Conservation (phyloP, 2,329 filamentous ascomycete genomes). For the Ceratocystis albifundus region DNA sequence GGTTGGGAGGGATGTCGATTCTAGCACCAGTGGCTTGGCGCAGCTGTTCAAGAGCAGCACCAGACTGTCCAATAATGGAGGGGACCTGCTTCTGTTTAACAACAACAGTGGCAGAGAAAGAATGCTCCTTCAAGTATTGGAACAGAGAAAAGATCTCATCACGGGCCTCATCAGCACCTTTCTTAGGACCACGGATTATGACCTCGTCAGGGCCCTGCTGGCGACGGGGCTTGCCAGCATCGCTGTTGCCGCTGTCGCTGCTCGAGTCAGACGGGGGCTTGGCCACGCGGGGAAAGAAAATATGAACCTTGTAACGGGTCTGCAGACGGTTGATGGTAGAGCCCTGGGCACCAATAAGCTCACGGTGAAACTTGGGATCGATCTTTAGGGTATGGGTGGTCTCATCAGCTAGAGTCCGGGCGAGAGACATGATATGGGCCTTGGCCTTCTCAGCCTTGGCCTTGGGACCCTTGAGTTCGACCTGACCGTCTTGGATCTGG, state of each 20-base stretch:
- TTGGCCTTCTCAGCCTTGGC: constrained; percentile 85
- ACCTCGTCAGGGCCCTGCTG: constrained; percentile 82
- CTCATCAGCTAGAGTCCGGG: constrained; percentile 81
- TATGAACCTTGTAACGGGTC: constrained; percentile 82
- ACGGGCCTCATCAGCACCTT: constrained; percentile 80
- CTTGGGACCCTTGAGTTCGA: constrained; percentile 90
- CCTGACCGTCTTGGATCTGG: constrained; percentile 85
- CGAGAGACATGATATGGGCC: constrained; percentile 65
- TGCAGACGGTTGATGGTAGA: constrained; percentile 84
- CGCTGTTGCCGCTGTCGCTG: constrained; percentile 59
- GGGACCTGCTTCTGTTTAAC: constrained; percentile 87
- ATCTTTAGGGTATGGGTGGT: constrained; percentile 78
- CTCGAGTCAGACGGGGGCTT: constrained; percentile 41
- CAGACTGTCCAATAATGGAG: constrained; percentile 84
- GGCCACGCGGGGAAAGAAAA: constrained; percentile 71
- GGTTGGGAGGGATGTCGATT: constrained; percentile 79
- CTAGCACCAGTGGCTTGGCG: constrained; percentile 73
- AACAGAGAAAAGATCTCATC: constrained; percentile 82
- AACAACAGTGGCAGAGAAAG: constrained; percentile 63
- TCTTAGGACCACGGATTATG: constrained; percentile 78
- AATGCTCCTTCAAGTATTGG: constrained; percentile 84
- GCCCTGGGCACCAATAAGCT: constrained; percentile 82
- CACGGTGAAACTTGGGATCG: constrained; percentile 84
- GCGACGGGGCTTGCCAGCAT: constrained; percentile 52
- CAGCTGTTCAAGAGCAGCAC: constrained; percentile 80